Evolutionary conservation across 2,329 filamentous ascomycete genomes (phyloP), one percentile per base, ranked within the genome.

Genomic region (Didymella pomorum): DNA sequence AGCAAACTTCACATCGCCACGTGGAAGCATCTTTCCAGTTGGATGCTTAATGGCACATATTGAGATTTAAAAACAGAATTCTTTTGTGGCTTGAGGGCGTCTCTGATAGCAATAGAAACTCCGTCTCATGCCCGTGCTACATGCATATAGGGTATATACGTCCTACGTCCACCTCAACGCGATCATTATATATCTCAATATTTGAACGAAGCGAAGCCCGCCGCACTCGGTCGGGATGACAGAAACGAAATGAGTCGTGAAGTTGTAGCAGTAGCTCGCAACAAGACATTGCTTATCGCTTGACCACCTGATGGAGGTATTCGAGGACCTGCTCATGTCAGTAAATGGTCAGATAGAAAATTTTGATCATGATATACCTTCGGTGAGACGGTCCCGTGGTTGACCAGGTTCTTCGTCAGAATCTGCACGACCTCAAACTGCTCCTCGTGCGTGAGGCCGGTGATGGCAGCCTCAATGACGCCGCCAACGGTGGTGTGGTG

Each of bases 401-500:
- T 88, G 62, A 86, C 86, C 44, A 89, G 73, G 72, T 89, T 86
- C 74, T 87, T 89, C 65, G 82, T 80, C 58, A 89, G 67, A 1
- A 86, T 85, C 66, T 82, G 84, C 18, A 89, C 84, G 18, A 89
- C 83, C 78, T 97, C 94, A 61, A 97, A 83, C 79, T 99, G 94
- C 79, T 99, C 92, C 39, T 97, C 93, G 1, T 88, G 81, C 0
- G 87, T 89, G 68, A 99, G 80, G n/a, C 93, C 93, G 6, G 89
- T 96, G 67, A 99, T 96, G 49, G 92, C 94, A 12, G 88, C 87
- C 81, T 99, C 94, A 67, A 99, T 90, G 33, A 99, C 90, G 53
- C 87, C 87, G 20, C 94, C 95, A 20, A 97, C 89, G 56, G 84
- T 92, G 37, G 90, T 88, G 78, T 94, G 92, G 82, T 97, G 88